Conservation (phyloP, 352 stramenopile genomes). For the Pythium guiyangense region DNA sequence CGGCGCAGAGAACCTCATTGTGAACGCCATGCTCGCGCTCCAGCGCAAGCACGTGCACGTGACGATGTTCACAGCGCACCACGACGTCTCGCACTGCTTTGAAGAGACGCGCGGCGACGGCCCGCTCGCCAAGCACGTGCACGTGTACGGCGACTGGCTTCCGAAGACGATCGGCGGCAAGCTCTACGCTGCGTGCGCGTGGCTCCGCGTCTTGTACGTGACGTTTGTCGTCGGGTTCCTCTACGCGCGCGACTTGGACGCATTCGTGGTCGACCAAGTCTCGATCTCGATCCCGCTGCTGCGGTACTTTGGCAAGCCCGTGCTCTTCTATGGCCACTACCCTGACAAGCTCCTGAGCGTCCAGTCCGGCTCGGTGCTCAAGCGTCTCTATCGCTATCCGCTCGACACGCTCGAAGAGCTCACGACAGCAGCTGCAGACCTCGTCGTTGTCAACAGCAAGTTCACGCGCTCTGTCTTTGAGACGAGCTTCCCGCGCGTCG, state of each 20-base stretch:
- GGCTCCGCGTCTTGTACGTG: conserved; percentile 93
- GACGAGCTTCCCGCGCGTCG: conserved; percentile 80
- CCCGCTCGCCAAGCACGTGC: conserved; percentile 68
- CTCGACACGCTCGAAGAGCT: conserved; percentile 94
- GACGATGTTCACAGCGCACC: conserved; percentile 95
- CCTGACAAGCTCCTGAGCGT: conserved; percentile 95
- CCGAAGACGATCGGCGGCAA: conserved; percentile 85
- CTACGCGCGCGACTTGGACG: conserved; percentile 49
- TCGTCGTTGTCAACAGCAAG: conserved; percentile 95
- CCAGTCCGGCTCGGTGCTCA: conserved; percentile 55
- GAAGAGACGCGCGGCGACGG: conserved; percentile 87
- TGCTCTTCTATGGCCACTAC: conserved; percentile 99
- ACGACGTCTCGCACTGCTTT: conserved; percentile 95
- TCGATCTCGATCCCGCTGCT: conserved; percentile 77
- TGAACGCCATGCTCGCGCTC: conserved; percentile 88
- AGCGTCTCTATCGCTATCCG: conserved; percentile 86
- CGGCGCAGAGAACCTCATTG: conserved; percentile 93
- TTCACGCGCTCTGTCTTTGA: conserved; percentile 92
- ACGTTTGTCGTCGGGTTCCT: conserved; percentile 50
- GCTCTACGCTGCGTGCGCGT: conserved; percentile 91
- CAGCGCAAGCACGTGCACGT: conserved; percentile 82
- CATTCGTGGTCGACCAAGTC: conserved; percentile 82
- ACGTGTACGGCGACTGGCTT: conserved; percentile 93
- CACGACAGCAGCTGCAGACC: conserved; percentile 87
- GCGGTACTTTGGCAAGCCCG: conserved; percentile 63